Conservation (phyloP, 495 filamentous ascomycete species). For the Achaetomiella virescens region DNA sequence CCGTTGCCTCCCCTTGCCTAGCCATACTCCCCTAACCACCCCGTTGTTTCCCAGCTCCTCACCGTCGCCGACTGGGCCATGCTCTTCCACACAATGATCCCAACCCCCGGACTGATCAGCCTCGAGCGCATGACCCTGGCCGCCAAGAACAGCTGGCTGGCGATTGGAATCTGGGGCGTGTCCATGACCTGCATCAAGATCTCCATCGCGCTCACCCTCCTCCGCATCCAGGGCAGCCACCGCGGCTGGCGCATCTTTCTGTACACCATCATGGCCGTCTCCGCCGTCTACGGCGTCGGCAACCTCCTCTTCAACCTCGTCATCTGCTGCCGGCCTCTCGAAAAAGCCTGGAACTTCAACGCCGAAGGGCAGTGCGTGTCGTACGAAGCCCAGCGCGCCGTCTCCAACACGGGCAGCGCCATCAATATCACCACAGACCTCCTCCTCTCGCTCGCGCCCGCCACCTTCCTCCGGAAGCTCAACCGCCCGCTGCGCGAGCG, state of each 20-base stretch:
- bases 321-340: conserved; percentile 22
- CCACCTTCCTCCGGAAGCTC: conserved; percentile 21
- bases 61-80: conserved; percentile 20
- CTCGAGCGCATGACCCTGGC: not conserved
- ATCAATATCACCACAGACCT: conserved; percentile 27
- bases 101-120: conserved; percentile 8
- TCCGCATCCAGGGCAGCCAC: conserved; percentile 31
- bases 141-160: conserved; percentile 20
- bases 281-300: conserved; percentile 49
- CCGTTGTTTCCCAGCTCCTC: conserved; percentile 13
- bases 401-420: conserved; percentile 16
- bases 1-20: not conserved
- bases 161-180: conserved; percentile 24
- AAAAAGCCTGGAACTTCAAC: conserved; percentile 17
- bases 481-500: conserved; percentile 24
- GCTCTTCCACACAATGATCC: conserved; percentile 18
- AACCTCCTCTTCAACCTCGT: conserved; percentile 22
- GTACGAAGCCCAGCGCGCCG: conserved; percentile 12
- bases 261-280: conserved; percentile 45
- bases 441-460: conserved; percentile 20
- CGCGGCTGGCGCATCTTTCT: conserved; percentile 43
- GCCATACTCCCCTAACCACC: not conserved
- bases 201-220: conserved; percentile 24
- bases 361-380: conserved; percentile 14
- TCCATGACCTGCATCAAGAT: conserved; percentile 28